Percentiles rank a stretch among this genome's conserved stretches.
These are phyloP conservation scores for Trichoderma guizhouense DNA, from an alignment of 2,329 filamentous ascomycete species.

Conservation along the genomic window DNA sequence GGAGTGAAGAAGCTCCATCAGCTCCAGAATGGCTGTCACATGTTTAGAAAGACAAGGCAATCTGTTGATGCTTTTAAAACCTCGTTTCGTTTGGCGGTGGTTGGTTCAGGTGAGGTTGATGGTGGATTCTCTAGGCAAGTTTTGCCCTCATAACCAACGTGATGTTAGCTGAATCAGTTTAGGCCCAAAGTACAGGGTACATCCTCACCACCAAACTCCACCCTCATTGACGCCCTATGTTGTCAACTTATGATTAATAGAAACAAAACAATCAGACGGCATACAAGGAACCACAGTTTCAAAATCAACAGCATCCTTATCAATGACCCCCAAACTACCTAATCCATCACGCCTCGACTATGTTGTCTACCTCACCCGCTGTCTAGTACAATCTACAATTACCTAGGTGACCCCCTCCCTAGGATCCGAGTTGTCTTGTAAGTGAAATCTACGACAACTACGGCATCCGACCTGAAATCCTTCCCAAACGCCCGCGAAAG, in stretches of 20 bases:
- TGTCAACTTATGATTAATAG: not conserved
- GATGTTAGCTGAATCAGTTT: not conserved
- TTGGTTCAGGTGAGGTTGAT: not conserved
- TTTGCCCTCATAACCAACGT: not conserved
- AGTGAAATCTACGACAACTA: not conserved
- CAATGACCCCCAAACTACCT: not conserved
- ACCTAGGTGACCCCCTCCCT: not conserved
- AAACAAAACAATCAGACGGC: not conserved
- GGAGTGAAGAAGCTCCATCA: constrained; percentile 20
- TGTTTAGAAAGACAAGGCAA: constrained; percentile 2
- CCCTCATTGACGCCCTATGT: not conserved
- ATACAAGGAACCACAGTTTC: not conserved
- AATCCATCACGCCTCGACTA: not conserved
- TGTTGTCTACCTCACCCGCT: not conserved
- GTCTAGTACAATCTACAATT: constrained; percentile 1
- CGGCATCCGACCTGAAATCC: not conserved
- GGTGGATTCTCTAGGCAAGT: not conserved
- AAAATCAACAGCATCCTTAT: not conserved
- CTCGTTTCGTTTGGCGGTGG: not conserved
- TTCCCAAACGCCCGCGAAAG: constrained; percentile 1
- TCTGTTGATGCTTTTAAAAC: not conserved
- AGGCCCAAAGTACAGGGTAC: not conserved
- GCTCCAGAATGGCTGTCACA: constrained; percentile 5
- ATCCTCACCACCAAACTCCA: not conserved
- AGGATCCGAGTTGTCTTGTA: not conserved